Evolutionary conservation across 2,329 filamentous ascomycete genomes (phyloP).

Genomic region (Fusarium secorum): DNA sequence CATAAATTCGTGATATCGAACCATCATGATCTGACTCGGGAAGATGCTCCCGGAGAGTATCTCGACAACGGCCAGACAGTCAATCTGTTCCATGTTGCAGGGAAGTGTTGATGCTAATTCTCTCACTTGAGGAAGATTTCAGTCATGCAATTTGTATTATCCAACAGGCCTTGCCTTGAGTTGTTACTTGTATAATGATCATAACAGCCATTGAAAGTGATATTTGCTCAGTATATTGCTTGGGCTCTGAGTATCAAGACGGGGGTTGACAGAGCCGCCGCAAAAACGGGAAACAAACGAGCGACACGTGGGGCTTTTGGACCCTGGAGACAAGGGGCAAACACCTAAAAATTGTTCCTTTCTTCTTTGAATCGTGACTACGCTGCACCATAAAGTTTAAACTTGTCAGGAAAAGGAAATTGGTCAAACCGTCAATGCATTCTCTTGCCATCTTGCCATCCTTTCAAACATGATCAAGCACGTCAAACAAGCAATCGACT

Average conservation of each 20-base stretch:
- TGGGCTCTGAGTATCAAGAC: not conserved
- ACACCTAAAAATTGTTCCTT: not conserved
- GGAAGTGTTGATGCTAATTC: not conserved
- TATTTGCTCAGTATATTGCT: not conserved
- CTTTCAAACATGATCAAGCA: not conserved
- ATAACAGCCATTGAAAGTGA: not conserved
- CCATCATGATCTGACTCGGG: conserved; percentile 38
- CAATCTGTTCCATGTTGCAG: too few species aligned
- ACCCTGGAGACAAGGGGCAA: conserved; percentile 20
- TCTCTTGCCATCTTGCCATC: not conserved
- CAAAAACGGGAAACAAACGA: conserved; percentile 13
- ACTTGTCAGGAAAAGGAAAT: not conserved
- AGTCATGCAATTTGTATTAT: not conserved
- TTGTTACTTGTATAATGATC: not conserved
- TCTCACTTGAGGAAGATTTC: not conserved
- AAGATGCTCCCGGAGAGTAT: conserved; percentile 9
- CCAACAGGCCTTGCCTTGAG: not conserved
- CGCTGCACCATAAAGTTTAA: not conserved
- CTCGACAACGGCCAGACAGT: not conserved
- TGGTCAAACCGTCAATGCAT: not conserved
- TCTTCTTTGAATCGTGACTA: not conserved
- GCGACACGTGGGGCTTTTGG: conserved; percentile 30
- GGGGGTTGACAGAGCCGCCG: conserved; percentile 18
- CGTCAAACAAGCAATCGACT: conserved; percentile 1
- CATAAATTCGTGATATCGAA: conserved; percentile 36